These are phyloP conservation scores for Penicillium concentricum DNA, from an alignment of 2,329 filamentous ascomycete genomes.

Conservation along the genomic window DNA sequence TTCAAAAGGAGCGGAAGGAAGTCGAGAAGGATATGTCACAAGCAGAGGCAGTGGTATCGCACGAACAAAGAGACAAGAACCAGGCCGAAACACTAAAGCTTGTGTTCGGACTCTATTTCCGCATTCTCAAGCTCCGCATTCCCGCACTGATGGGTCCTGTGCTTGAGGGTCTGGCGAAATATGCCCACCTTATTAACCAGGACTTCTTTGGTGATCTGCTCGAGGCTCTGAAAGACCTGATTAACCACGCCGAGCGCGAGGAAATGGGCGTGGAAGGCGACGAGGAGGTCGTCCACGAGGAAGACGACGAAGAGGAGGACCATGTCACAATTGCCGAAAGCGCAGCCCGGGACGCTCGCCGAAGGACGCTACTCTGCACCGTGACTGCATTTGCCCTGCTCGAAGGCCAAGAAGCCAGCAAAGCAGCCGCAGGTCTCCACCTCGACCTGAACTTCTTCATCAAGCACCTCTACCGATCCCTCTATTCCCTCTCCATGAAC, in stretches of 20 bases:
- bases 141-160: conserved; percentile 94
- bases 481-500: conserved; percentile 75
- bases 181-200: conserved; percentile 95
- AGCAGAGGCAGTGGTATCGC: conserved; percentile 84
- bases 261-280: conserved; percentile 50
- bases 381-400: conserved; percentile 96
- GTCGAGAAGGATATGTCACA: conserved; percentile 92
- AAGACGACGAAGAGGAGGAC: conserved; percentile 38
- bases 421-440: conserved; percentile 75
- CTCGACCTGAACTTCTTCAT: conserved; percentile 96
- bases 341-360: conserved; percentile 68
- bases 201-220: conserved; percentile 97
- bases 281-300: conserved; percentile 33
- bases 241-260: conserved; percentile 64
- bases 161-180: conserved; percentile 88
- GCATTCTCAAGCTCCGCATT: conserved; percentile 79
- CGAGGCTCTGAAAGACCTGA: conserved; percentile 90
- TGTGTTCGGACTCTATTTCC: conserved; percentile 93
- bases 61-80: conserved; percentile 90
- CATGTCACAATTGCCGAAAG: conserved; percentile 51
- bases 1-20: conserved; percentile 78
- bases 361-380: conserved; percentile 88
- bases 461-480: conserved; percentile 83
- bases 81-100: conserved; percentile 94
- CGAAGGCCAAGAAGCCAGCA: conserved; percentile 87